These are phyloP conservation scores for Globisporangium uncinulatum DNA, from an alignment of 352 stramenopile species.

Conservation along the genomic window DNA sequence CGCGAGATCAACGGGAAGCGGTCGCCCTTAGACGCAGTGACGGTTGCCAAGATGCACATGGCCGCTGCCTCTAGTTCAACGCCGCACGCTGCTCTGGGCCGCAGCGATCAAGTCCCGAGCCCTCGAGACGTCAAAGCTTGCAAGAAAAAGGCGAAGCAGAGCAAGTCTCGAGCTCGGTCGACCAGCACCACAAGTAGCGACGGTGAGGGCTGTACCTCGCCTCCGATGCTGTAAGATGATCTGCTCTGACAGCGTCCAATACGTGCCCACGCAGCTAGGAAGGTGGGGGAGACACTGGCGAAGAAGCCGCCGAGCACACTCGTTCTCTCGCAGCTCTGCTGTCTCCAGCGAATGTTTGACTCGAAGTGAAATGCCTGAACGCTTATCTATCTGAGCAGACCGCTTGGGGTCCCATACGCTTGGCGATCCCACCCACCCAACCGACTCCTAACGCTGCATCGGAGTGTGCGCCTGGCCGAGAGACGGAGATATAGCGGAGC, in stretches of 20 bases:
- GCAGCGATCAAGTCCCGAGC: neutral
- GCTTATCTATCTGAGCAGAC: neutral
- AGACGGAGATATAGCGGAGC: neutral
- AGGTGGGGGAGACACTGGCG: neutral
- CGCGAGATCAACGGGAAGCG: neutral
- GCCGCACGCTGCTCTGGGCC: neutral
- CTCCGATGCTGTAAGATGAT: neutral
- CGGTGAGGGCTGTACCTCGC: neutral
- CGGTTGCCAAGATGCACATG: slow-evolving; percentile 1
- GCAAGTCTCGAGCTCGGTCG: neutral
- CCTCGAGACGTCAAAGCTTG: neutral
- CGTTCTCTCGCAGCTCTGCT: slow-evolving; percentile 17
- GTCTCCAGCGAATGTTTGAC: slow-evolving; percentile 49
- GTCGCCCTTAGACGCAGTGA: neutral
- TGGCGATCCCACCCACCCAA: no score
- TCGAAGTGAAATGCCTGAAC: slow-evolving; percentile 2
- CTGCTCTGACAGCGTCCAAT: no score
- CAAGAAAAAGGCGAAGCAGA: slow-evolving; percentile 1
- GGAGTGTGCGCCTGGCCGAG: neutral
- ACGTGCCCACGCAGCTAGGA: neutral
- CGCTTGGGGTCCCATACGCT: no score
- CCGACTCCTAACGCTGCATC: no score
- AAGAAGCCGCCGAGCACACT: neutral
- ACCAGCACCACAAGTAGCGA: neutral
- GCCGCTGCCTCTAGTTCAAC: neutral